Conservation (phyloP, 2,329 filamentous ascomycete genomes). For the Ceratocystiopsis minuta region DNA sequence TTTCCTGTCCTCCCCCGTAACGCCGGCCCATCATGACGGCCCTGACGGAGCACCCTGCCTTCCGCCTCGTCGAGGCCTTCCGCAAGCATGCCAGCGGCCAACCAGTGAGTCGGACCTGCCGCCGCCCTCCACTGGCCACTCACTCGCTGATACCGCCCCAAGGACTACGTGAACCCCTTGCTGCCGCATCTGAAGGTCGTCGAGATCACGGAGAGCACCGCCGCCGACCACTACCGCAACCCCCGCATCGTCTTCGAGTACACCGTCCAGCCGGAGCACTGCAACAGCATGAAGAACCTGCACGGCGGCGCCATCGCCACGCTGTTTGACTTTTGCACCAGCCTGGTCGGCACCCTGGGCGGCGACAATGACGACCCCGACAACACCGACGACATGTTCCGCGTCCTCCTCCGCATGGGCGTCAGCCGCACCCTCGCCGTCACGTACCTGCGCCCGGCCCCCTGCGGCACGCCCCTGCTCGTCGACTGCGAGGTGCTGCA, state of each 20-base stretch:
- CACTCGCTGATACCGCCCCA: no score
- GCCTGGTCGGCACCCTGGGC: constrained; percentile 32
- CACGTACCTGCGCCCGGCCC: constrained; percentile 47
- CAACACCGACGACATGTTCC: constrained; percentile 25
- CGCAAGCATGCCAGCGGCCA: neutral
- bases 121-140: neutral
- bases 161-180: constrained; percentile 24
- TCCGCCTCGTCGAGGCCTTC: no score
- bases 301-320: constrained; percentile 48
- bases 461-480: constrained; percentile 29
- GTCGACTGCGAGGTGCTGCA: constrained; percentile 41
- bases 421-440: constrained; percentile 48
- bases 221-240: constrained; percentile 1
- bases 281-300: constrained; percentile 35
- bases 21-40: no score
- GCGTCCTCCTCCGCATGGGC: constrained; percentile 41
- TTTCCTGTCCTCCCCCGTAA: no score
- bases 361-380: neutral
- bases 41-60: no score
- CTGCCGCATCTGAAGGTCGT: constrained; percentile 23
- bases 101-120: neutral
- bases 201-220: constrained; percentile 13
- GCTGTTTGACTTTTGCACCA: constrained; percentile 49
- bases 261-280: constrained; percentile 30
- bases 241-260: constrained; percentile 20